Conservation (phyloP, 345 rosid species). For the Geranium brycei region DNA sequence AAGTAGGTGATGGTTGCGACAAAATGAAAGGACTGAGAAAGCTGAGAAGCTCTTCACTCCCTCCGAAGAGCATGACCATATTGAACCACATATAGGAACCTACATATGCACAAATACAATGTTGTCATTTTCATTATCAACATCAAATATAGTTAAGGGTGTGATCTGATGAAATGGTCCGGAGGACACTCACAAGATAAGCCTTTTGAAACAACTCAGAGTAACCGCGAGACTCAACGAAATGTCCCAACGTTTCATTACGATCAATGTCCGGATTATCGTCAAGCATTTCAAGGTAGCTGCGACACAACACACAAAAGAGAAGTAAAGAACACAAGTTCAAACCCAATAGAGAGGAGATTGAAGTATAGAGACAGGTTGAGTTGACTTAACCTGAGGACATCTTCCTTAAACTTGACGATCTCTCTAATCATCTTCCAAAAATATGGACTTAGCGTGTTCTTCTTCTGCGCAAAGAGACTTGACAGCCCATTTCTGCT, state of each 20-base stretch:
- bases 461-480: conserved; percentile 66
- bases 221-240: conserved; percentile 51
- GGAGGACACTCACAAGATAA: conserved; percentile 46
- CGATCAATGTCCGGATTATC: conserved; percentile 48
- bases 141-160: background rate
- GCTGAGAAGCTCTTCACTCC: conserved; percentile 72
- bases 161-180: background rate
- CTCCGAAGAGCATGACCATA: conserved; percentile 78
- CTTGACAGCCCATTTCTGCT: conserved; percentile 60
- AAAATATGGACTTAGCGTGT: conserved; percentile 46
- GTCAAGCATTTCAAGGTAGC: conserved; percentile 58
- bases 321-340: background rate
- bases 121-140: background rate
- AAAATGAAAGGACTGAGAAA: conserved; percentile 71
- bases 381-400: conserved; percentile 22
- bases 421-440: conserved; percentile 82
- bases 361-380: background rate
- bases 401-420: conserved; percentile 53
- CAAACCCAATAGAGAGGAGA: background rate
- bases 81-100: conserved; percentile 84
- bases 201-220: conserved; percentile 73
- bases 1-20: conserved; percentile 73
- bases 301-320: conserved; percentile 7
- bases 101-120: conserved; percentile 8
- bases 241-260: conserved; percentile 60